Evolutionary conservation across 164 flowering plant genomes (phyloP), one percentile per base, ranked within the genome.

Genomic region (Stephania yunnanensis): DNA sequence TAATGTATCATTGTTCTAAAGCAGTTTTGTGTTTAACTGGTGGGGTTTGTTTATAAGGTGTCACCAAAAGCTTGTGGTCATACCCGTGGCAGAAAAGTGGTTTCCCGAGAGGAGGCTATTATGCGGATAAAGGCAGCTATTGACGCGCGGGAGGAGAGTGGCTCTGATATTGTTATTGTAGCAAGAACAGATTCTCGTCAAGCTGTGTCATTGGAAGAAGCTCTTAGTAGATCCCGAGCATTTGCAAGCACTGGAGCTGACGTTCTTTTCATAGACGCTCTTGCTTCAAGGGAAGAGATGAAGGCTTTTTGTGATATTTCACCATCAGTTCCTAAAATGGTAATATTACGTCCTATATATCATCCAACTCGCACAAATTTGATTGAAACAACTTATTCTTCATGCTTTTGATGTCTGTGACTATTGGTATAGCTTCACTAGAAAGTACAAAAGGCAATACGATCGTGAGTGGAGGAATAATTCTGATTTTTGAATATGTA

Each of bases 11-110:
- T 25, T 25, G 25, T 36, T 36, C 42, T 36, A 36, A 1, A 36
- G 42, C 20, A 61, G 20, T 61, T 19, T 75, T 7, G 53, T 77
- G 61, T 64, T 83, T 75, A 78, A 19, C 46, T 55, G 74, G 13
- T 46, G 74, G 48, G 69, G 12, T 48, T 72, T 79, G 53, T 68
- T 77, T 68, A 31, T 42, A 79, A 95, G 97, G 92, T 88, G 65
- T 89, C 95, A 73, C 99, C 97, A 53, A 95, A 95, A 92, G 99
- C 97, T 76, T 95, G 97, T 79, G 99, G 99, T 73, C 97, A 95
- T 84, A 95, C 96, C 50, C 89, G 75, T 65, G 98, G 93, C 42
- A 85, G 98, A 79, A 91, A 91, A 87, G 99, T 95, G 77, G 92
- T 92, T 70, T 89, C 98, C 15, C 90, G 91, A 79, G 99, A 92